These are phyloP conservation scores for Eimeria necatrix DNA, from an alignment of 169 alveolate genomes.

Conservation along the genomic window DNA sequence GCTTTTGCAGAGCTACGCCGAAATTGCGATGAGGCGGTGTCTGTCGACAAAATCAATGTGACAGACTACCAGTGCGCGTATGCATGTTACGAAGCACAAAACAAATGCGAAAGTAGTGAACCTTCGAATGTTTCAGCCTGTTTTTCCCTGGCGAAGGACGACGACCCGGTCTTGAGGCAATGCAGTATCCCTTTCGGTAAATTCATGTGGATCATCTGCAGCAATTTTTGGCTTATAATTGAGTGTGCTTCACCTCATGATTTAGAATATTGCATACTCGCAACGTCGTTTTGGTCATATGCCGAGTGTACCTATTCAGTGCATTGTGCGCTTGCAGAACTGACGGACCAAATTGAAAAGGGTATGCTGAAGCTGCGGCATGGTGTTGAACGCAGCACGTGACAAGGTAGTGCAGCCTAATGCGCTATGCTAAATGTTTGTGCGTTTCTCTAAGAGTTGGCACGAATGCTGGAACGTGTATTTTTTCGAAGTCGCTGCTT, in stretches of 20 bases:
- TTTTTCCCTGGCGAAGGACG: neutral
- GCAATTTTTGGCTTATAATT: neutral
- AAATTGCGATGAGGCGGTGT: conserved; percentile 53
- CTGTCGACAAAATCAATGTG: neutral
- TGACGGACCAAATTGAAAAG: neutral
- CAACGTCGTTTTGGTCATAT: neutral
- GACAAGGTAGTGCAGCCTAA: neutral
- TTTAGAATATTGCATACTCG: neutral
- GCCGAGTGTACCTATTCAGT: neutral
- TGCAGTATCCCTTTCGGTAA: conserved; percentile 64
- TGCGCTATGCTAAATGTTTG: too few relatives aligned
- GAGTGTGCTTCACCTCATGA: neutral
- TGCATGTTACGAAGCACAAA: conserved; percentile 29
- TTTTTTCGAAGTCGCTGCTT: neutral
- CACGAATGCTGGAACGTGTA: too few relatives aligned
- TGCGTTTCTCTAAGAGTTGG: too few relatives aligned
- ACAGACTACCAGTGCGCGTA: conserved; percentile 69
- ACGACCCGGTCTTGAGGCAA: neutral
- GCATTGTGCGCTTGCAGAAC: conserved; percentile 27
- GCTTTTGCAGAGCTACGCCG: conserved; percentile 26
- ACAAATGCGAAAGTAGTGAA: neutral
- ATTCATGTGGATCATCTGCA: neutral
- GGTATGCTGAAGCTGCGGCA: too few relatives aligned
- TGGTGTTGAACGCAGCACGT: neutral
- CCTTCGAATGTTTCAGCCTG: conserved; percentile 11